A percentile compares a stretch with the other conserved stretches of the same genome.
phyloP scores from a whole-genome alignment of 345 rosid species.

The Eucalyptus virginea region DNA sequence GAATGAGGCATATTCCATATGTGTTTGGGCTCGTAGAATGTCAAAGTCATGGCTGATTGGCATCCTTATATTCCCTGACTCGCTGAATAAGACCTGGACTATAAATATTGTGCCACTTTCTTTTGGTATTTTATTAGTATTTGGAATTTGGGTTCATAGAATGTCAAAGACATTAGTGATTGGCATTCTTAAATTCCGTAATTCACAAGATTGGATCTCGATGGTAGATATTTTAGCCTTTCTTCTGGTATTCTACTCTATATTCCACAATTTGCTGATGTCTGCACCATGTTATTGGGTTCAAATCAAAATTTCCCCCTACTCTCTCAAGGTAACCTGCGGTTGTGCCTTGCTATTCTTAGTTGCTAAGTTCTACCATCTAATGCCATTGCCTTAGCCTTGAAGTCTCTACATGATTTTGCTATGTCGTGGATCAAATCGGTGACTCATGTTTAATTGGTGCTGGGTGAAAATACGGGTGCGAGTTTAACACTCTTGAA shows the following conservation, averaged over 20 bases:
- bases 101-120: not conserved
- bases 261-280: not conserved
- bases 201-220: not conserved
- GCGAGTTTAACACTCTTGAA: not conserved
- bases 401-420: not conserved
- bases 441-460: not conserved
- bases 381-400: not conserved
- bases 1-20: not conserved
- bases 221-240: not conserved
- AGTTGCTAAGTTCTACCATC: not conserved
- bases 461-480: not conserved
- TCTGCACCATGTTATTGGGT: not conserved
- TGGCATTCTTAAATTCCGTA: not conserved
- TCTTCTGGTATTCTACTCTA: not conserved
- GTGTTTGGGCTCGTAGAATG: not conserved
- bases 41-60: not conserved
- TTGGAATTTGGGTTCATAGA: not conserved
- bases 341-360: not conserved
- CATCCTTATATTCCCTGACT: not conserved
- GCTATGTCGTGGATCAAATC: not conserved
- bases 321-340: not conserved
- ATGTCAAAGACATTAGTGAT: not conserved
- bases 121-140: not conserved
- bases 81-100: not conserved
- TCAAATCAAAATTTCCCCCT: not conserved